Evolutionary conservation across 352 stramenopile species (phyloP).

Genomic region (Phytophthora boehmeriae): DNA sequence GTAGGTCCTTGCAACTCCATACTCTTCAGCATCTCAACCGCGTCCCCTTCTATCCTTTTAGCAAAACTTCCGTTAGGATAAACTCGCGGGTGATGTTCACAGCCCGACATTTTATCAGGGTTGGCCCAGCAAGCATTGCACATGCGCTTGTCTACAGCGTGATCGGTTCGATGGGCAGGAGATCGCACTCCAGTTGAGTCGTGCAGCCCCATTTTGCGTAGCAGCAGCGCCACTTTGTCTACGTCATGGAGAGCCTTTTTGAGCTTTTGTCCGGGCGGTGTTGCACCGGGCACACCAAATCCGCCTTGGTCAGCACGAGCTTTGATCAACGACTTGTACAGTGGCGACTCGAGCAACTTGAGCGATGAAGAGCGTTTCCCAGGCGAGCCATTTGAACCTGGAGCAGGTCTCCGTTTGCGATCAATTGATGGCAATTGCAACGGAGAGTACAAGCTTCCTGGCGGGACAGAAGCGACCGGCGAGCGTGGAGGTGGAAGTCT

Average conservation of each 20-base stretch:
- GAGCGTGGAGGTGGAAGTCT: constrained; percentile 30
- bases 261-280: constrained; percentile 35
- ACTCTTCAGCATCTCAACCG: constrained; percentile 20
- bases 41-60: constrained; percentile 26
- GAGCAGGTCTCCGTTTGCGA: constrained; percentile 22
- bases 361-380: constrained; percentile 29
- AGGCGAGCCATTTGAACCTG: constrained; percentile 21
- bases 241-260: constrained; percentile 73
- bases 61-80: constrained; percentile 34
- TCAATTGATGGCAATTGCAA: constrained; percentile 44
- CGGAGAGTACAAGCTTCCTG: constrained; percentile 27
- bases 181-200: constrained; percentile 32
- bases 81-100: constrained; percentile 61
- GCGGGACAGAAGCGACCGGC: constrained; percentile 23
- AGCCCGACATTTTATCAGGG: constrained; percentile 63
- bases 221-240: constrained; percentile 70
- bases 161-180: constrained; percentile 51
- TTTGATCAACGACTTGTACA: constrained; percentile 79
- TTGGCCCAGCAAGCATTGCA: constrained; percentile 81
- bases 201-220: constrained; percentile 75
- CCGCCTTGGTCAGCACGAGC: constrained; percentile 41
- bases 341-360: constrained; percentile 73
- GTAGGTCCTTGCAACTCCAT: constrained; percentile 76
- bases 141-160: constrained; percentile 80
- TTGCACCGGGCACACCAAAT: constrained; percentile 16